Conservation (phyloP, 176 grass and related monocot genomes). For the Lolium rigidum region DNA sequence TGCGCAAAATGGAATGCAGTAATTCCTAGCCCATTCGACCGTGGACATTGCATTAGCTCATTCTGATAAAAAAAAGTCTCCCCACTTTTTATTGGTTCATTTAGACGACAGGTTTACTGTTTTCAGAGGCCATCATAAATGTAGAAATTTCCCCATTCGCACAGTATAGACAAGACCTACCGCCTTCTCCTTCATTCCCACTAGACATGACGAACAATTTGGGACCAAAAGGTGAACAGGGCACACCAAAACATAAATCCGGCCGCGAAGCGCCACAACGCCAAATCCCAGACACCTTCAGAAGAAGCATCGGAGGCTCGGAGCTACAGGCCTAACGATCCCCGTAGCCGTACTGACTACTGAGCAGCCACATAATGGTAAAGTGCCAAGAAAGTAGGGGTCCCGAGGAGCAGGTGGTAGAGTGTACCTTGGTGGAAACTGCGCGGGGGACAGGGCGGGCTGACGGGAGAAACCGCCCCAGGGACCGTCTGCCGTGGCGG, state of each 20-base stretch:
- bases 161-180: not conserved
- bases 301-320: not conserved
- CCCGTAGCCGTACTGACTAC: not conserved
- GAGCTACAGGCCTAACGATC: not conserved
- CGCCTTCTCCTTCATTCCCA: not conserved
- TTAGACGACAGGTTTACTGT: not conserved
- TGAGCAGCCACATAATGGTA: too few relatives aligned
- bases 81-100: not conserved
- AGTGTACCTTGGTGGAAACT: slow-evolving; percentile 51
- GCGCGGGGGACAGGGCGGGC: slow-evolving; percentile 22
- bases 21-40: not conserved
- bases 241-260: not conserved
- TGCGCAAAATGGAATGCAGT: not conserved
- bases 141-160: not conserved
- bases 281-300: not conserved
- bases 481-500: not conserved
- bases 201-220: too few relatives aligned
- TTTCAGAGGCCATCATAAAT: not conserved
- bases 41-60: not conserved
- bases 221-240: not conserved
- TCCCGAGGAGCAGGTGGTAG: not conserved
- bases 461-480: not conserved
- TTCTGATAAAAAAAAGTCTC: not conserved
- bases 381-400: not conserved
- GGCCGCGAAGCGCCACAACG: not conserved